Conservation (phyloP, 2,329 filamentous ascomycete genomes). For the Allantophomopsis cytisporea region DNA sequence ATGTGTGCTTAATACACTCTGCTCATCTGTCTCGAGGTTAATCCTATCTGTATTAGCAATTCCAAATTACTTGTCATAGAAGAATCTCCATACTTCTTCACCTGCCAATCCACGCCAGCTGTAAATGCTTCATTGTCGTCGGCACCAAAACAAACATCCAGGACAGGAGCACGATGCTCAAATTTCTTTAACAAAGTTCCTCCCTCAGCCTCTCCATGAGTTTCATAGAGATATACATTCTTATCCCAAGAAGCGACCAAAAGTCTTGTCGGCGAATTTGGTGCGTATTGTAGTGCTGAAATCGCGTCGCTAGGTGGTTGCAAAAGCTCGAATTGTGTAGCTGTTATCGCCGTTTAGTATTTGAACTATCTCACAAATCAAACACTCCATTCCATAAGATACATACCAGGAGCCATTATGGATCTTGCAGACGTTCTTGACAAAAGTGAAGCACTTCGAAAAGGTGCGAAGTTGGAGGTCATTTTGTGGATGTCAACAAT, state of each 20-base stretch:
- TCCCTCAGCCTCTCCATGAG: conserved; percentile 33
- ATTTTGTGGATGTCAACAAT: too few relatives aligned
- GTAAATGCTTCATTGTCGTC: conserved; percentile 75
- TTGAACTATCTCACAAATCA: too few relatives aligned
- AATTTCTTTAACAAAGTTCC: conserved; percentile 57
- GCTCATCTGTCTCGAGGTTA: conserved; percentile 57
- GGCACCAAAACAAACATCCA: conserved; percentile 84
- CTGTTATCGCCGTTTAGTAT: conserved; percentile 19
- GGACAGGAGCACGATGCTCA: conserved; percentile 71
- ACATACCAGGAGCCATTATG: neutral
- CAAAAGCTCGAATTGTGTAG: conserved; percentile 69
- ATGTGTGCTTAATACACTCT: conserved; percentile 69
- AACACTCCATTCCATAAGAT: neutral
- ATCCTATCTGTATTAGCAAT: conserved; percentile 29
- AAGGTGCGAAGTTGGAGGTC: too few relatives aligned
- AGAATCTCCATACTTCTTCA: conserved; percentile 44
- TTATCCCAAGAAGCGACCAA: conserved; percentile 95
- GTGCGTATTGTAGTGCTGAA: conserved; percentile 76
- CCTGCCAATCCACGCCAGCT: conserved; percentile 76
- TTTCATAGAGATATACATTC: conserved; percentile 81
- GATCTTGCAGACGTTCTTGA: neutral
- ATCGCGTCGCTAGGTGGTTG: conserved; percentile 78
- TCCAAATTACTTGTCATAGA: neutral
- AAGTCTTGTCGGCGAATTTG: conserved; percentile 57
- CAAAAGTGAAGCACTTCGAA: neutral